Evolutionary conservation across 257 asterid genomes (phyloP), one percentile per base, ranked within the genome.

Genomic region (Solanum raphanifolium): DNA sequence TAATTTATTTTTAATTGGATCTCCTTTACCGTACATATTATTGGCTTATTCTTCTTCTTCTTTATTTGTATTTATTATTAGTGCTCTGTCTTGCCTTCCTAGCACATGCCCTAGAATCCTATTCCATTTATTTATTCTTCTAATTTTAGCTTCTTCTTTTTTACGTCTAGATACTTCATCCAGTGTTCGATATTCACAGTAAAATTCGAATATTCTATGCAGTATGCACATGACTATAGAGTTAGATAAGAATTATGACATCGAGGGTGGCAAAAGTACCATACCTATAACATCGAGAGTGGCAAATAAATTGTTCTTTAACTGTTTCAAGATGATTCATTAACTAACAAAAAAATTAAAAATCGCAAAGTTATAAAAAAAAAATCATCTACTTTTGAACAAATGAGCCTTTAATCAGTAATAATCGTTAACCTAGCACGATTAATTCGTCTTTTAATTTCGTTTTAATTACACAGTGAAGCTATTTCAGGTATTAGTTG

Each of bases 21-120:
- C 20, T 75, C 83, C 83, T 36, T 75, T 75, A 75, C 83, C 83
- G 83, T 36, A 75, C 83, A 36, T 75, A 75, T 36, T 36, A 36
- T 75, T 75, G 83, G 83, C 83, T 21, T 72, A 38, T 69, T 69
- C 76, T 31, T 72, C 76, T 72, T 73, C 52, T 75, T 75, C 83
- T 75, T 10, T 74, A n/a, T 74, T 35, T 7, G 48, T 35, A 74
- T 32, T 31, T 46, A 46, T 46, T 71, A 71, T 31, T 71, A 71
- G 25, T 71, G 39, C 41, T 60, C 27, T 68, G 36, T 27, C 3
- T 29, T 71, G 41, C 78, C 82, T 35, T 21, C 82, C 31, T 23
- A 23, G 32, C 83, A 75, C 83, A 25, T 75, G 31, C 55, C 31
- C 21, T 75, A 75, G 52, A 75, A 36, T 75, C 43, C 79, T 18